Percentiles rank a stretch among this genome's conserved stretches.
phyloP scores from a whole-genome alignment of 805 yeast genomes.

The Candida qinlingensis region DNA sequence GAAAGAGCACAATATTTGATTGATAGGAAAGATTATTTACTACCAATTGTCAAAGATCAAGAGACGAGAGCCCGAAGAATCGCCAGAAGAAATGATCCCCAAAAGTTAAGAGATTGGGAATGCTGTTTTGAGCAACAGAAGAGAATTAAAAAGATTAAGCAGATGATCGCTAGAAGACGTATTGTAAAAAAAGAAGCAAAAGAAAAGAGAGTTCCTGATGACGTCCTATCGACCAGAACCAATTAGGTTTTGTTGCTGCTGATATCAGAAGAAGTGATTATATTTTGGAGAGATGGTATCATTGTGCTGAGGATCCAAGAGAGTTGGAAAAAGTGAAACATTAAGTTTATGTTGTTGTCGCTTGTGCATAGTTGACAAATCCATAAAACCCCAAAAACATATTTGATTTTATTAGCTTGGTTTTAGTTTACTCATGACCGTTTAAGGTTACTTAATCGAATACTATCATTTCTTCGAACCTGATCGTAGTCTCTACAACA shows the following conservation, averaged over 20 bases:
- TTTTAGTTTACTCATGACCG: background rate
- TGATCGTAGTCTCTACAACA: too few species aligned
- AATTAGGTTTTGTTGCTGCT: background rate
- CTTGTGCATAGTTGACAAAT: background rate
- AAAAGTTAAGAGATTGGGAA: background rate
- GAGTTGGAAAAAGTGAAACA: background rate
- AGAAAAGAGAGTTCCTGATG: background rate
- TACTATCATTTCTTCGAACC: too few species aligned
- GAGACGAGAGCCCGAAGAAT: background rate
- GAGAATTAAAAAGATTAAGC: background rate
- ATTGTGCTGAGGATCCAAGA: background rate
- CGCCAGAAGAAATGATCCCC: background rate
- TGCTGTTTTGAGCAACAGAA: background rate
- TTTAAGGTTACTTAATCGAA: too few species aligned
- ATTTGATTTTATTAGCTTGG: background rate
- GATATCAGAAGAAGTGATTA: constrained; percentile 3
- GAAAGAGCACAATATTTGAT: background rate
- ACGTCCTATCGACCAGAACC: background rate
- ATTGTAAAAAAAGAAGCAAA: background rate
- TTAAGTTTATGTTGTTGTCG: too few species aligned
- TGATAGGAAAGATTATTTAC: background rate
- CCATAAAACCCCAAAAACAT: background rate
- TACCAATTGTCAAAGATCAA: background rate
- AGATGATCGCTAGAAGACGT: background rate
- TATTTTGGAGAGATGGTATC: background rate